These are phyloP conservation scores for Podosphaera fusca DNA, from an alignment of 2,329 filamentous ascomycete species.

Conservation along the genomic window DNA sequence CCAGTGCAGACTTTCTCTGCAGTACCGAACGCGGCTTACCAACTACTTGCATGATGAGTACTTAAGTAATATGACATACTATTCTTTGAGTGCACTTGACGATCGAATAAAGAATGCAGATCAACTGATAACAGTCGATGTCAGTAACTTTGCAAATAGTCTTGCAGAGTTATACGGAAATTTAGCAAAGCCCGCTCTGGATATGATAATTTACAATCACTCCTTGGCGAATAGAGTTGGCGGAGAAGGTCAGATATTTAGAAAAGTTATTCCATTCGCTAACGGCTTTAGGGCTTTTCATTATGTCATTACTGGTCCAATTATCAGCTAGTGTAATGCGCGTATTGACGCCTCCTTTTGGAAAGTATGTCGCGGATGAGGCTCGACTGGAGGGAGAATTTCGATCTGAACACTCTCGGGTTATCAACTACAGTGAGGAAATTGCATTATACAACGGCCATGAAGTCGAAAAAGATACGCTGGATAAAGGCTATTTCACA, in stretches of 20 bases:
- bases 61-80: conserved; percentile 92
- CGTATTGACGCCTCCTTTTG: conserved; percentile 82
- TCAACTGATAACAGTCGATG: conserved; percentile 89
- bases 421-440: conserved; percentile 93
- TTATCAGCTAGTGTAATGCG: conserved; percentile 80
- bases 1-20: conserved; percentile 78
- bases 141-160: conserved; percentile 88
- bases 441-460: conserved; percentile 81
- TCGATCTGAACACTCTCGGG: conserved; percentile 74
- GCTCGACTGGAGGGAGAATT: conserved; percentile 89
- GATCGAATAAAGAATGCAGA: conserved; percentile 98
- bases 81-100: conserved; percentile 81
- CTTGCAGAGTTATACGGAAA: conserved; percentile 91
- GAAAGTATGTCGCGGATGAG: conserved; percentile 93
- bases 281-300: conserved; percentile 38
- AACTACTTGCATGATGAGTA: conserved; percentile 90
- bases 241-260: conserved; percentile 36
- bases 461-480: conserved; percentile 79
- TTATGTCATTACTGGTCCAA: conserved; percentile 87
- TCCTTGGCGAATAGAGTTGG: conserved; percentile 87
- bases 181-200: conserved; percentile 76
- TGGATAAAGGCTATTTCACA: conserved; percentile 97
- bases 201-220: conserved; percentile 95
- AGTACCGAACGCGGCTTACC: conserved; percentile 84
- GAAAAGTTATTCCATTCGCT: neutral